Evolutionary conservation across 495 filamentous ascomycete genomes (phyloP).

Genomic region (Amniculicola lignicola): DNA sequence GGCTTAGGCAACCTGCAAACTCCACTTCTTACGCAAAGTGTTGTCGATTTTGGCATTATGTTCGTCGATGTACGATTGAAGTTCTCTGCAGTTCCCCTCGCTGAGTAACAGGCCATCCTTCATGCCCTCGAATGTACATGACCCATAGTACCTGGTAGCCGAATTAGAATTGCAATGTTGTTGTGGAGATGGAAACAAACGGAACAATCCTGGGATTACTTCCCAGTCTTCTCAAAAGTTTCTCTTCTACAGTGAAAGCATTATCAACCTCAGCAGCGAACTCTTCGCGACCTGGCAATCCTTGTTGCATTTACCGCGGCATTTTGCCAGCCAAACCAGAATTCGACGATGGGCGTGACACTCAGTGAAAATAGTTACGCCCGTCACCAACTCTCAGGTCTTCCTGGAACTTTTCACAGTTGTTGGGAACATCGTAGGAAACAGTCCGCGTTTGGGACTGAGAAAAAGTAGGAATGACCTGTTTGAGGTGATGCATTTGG

Average conservation of each 20-base stretch:
- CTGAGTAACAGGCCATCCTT: constrained; percentile 5
- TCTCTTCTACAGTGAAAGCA: background rate
- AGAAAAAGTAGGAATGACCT: background rate
- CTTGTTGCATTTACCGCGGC: no score
- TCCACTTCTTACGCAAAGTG: background rate
- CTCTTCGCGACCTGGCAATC: background rate
- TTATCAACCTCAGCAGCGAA: background rate
- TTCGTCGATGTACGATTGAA: constrained; percentile 4
- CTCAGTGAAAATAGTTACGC: background rate
- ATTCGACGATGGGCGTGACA: background rate
- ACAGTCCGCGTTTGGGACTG: background rate
- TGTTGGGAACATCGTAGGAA: background rate
- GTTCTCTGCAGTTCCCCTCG: background rate
- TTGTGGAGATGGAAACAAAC: background rate
- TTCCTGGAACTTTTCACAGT: background rate
- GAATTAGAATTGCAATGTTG: background rate
- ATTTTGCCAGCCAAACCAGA: background rate
- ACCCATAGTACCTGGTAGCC: background rate
- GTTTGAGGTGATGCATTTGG: background rate
- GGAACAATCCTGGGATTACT: constrained; percentile 1
- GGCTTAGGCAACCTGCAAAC: constrained; percentile 10
- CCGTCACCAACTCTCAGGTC: background rate
- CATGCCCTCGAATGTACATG: background rate
- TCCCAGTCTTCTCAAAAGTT: background rate
- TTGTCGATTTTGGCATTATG: constrained; percentile 2